Percentiles rank a stretch among this genome's conserved stretches.
phyloP scores from a whole-genome alignment of 1,284 basidiomycete species.

The Melampsora occidentalis region DNA sequence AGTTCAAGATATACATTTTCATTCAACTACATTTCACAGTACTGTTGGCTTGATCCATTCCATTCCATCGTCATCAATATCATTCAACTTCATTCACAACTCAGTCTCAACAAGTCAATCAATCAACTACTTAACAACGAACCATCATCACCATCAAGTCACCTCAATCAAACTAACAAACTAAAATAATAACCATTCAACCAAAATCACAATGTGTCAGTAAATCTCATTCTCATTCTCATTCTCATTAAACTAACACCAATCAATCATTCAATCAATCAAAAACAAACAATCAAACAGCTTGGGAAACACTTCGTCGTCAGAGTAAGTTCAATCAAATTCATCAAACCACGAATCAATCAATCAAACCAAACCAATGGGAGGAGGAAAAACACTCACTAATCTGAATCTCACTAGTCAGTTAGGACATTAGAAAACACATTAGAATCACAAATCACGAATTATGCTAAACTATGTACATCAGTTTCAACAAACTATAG shows the following conservation, averaged over 20 bases:
- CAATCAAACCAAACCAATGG: neutral
- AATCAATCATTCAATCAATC: too few relatives aligned
- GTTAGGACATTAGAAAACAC: conserved; percentile 36
- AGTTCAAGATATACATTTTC: too few relatives aligned
- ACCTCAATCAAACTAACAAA: too few relatives aligned
- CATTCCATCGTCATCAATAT: too few relatives aligned
- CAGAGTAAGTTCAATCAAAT: conserved; percentile 21
- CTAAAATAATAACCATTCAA: too few relatives aligned
- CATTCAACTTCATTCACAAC: too few relatives aligned
- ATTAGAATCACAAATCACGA: conserved; percentile 29
- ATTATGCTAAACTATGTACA: conserved; percentile 40
- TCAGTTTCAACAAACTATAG: conserved; percentile 37
- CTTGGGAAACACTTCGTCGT: conserved; percentile 37
- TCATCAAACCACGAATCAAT: neutral
- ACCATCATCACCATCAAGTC: neutral
- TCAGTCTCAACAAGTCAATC: too few relatives aligned
- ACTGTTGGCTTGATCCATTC: too few relatives aligned
- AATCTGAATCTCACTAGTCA: neutral
- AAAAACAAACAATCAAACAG: conserved; percentile 7
- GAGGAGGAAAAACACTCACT: too few relatives aligned
- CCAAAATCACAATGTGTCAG: neutral
- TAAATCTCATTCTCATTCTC: neutral
- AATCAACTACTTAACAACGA: too few relatives aligned
- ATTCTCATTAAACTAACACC: neutral
- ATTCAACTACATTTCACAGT: too few relatives aligned